phyloP scores from a whole-genome alignment of 2,329 filamentous ascomycete species.

The Endoconidiophora laricicola region DNA sequence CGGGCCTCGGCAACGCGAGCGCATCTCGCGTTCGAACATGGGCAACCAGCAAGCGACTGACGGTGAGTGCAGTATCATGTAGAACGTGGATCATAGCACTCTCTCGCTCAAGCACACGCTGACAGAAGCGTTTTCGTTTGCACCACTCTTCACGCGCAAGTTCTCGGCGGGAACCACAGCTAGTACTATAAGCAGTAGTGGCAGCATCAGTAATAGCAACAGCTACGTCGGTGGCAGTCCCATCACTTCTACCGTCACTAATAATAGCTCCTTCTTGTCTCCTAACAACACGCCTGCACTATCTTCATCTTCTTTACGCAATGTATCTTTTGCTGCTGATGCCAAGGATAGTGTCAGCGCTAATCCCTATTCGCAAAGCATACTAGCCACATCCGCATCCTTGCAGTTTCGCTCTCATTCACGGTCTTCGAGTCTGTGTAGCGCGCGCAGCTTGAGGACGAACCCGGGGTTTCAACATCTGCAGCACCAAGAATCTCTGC shows the following conservation, averaged over 20 bases:
- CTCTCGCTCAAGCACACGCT: slow-evolving; percentile 1
- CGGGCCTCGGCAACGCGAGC: slow-evolving; percentile 55
- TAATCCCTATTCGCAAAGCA: too few relatives aligned
- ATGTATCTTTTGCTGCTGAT: neutral
- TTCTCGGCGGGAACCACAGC: neutral
- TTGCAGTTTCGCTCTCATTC: too few relatives aligned
- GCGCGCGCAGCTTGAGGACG: too few relatives aligned
- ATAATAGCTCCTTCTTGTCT: neutral
- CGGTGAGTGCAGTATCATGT: slow-evolving; percentile 13
- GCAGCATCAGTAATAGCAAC: neutral
- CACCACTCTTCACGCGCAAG: neutral
- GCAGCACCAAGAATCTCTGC: too few relatives aligned
- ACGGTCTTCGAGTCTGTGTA: too few relatives aligned
- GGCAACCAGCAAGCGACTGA: slow-evolving; percentile 39
- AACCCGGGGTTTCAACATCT: too few relatives aligned
- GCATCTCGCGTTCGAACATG: slow-evolving; percentile 65
- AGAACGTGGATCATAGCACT: slow-evolving; percentile 11
- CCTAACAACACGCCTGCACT: neutral
- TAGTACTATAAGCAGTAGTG: neutral
- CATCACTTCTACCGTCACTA: neutral
- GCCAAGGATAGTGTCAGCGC: too few relatives aligned
- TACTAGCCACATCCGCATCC: too few relatives aligned
- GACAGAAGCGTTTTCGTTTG: slow-evolving; percentile 2
- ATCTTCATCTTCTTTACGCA: slow-evolving; percentile 1
- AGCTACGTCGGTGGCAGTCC: neutral